Evolutionary conservation across 805 yeast genomes (phyloP).

Genomic region (Saccharomycopsis amapae): DNA sequence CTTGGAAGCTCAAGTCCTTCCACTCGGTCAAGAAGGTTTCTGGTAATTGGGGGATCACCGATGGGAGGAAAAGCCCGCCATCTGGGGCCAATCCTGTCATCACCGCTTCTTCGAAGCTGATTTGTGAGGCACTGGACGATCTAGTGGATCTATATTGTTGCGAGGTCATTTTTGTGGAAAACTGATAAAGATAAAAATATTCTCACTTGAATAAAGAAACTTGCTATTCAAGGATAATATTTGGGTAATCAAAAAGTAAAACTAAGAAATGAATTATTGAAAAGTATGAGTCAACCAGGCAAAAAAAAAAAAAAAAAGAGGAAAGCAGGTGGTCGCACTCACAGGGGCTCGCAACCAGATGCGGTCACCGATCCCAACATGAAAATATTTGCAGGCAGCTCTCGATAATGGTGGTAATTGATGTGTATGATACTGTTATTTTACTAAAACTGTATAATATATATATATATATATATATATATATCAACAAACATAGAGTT

Average conservation of each 20-base stretch:
- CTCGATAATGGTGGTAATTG: no score
- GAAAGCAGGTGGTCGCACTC: neutral
- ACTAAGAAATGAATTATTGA: neutral
- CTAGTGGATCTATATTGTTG: constrained; percentile 79
- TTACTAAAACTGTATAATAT: no score
- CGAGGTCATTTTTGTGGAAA: constrained; percentile 30
- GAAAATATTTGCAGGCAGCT: no score
- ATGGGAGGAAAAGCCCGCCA: constrained; percentile 92
- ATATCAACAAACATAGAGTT: no score
- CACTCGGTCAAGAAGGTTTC: constrained; percentile 53
- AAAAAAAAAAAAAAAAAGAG: neutral
- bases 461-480: no score
- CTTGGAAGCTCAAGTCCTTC: constrained; percentile 71
- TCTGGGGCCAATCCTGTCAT: constrained; percentile 92
- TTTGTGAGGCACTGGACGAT: constrained; percentile 41
- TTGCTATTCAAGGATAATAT: no score
- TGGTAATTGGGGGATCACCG: constrained; percentile 64
- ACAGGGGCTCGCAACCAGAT: no score
- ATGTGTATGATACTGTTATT: no score
- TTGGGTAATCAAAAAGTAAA: neutral
- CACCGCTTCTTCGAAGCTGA: constrained; percentile 74
- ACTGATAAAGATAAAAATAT: no score
- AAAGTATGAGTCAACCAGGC: neutral
- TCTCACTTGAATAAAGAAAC: no score
- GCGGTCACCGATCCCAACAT: no score